A percentile compares a stretch with the other conserved stretches of the same genome.
Evolutionary conservation across 228 moss, liverwort and hornwort genomes (phyloP).

Genomic region (Sphagnum magellanicum): DNA sequence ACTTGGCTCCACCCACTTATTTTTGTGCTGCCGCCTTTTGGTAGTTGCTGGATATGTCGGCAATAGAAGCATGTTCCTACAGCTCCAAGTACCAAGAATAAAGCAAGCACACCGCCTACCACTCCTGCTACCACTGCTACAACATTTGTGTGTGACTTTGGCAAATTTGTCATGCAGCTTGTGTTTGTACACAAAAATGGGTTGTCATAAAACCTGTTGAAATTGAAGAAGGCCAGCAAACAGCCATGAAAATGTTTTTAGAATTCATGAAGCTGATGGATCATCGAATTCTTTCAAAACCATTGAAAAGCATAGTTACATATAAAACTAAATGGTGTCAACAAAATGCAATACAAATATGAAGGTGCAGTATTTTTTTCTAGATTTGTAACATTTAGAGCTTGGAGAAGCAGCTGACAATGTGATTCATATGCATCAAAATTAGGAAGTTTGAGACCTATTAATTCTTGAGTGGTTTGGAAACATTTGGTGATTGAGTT

Average conservation of each 20-base stretch:
- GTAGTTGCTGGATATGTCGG: not conserved
- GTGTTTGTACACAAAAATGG: constrained; percentile 17
- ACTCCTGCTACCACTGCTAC: constrained; percentile 22
- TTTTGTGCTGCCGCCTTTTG: constrained; percentile 1
- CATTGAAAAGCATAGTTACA: not conserved
- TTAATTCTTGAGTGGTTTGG: too few species aligned
- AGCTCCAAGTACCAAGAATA: not conserved
- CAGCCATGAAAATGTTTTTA: not conserved
- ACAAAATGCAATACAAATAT: not conserved
- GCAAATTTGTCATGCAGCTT: constrained; percentile 8
- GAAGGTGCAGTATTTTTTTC: not conserved
- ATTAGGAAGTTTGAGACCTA: too few species aligned
- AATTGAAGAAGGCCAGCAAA: not conserved
- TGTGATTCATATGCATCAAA: too few species aligned
- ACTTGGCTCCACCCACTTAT: not conserved
- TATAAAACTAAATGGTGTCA: not conserved
- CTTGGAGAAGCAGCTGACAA: too few species aligned
- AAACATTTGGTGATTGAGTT: too few species aligned
- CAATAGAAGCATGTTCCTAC: not conserved
- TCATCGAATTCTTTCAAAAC: not conserved
- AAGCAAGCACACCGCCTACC: constrained; percentile 15
- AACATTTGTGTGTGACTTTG: constrained; percentile 10
- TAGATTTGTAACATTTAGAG: too few species aligned
- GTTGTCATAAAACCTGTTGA: not conserved
- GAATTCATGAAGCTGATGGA: too few species aligned